Conservation (phyloP, 169 alveolate species). For the Babesia gibsoni region DNA sequence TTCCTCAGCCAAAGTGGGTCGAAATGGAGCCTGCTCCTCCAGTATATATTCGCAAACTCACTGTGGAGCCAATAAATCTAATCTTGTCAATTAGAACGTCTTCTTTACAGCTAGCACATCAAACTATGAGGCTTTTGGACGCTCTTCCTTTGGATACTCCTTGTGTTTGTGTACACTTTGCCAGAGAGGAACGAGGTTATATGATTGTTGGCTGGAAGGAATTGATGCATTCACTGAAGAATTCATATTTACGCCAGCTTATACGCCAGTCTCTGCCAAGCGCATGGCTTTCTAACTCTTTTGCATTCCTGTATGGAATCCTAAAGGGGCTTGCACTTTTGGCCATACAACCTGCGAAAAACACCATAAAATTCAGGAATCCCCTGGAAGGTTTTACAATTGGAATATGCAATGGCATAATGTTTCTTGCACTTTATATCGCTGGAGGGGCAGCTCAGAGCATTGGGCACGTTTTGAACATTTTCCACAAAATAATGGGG, state of each 20-base stretch:
- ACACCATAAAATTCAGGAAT: conserved; percentile 69
- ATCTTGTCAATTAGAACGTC: conserved; percentile 86
- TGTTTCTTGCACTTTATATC: conserved; percentile 76
- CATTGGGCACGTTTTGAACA: conserved; percentile 80
- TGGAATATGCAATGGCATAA: conserved; percentile 85
- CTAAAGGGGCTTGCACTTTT: conserved; percentile 78
- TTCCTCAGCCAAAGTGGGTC: conserved; percentile 79
- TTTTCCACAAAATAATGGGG: conserved; percentile 84
- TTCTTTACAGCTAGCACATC: conserved; percentile 79
- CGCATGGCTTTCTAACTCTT: conserved; percentile 84
- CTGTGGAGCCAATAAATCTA: conserved; percentile 78
- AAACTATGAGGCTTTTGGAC: conserved; percentile 81
- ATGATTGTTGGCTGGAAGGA: conserved; percentile 81
- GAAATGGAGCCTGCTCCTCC: conserved; percentile 75
- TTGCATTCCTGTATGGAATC: conserved; percentile 83
- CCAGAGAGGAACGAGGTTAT: conserved; percentile 74
- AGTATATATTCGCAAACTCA: conserved; percentile 65
- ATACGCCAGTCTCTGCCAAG: conserved; percentile 87
- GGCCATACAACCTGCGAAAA: conserved; percentile 74
- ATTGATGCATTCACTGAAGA: conserved; percentile 74
- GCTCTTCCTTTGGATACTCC: conserved; percentile 91
- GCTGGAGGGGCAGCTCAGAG: conserved; percentile 88
- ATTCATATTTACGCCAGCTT: conserved; percentile 83
- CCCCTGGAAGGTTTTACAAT: conserved; percentile 81
- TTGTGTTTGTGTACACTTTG: conserved; percentile 82